Conservation (phyloP, 768 basidiomycete genomes). For the Hortiboletus flavorubellus region DNA sequence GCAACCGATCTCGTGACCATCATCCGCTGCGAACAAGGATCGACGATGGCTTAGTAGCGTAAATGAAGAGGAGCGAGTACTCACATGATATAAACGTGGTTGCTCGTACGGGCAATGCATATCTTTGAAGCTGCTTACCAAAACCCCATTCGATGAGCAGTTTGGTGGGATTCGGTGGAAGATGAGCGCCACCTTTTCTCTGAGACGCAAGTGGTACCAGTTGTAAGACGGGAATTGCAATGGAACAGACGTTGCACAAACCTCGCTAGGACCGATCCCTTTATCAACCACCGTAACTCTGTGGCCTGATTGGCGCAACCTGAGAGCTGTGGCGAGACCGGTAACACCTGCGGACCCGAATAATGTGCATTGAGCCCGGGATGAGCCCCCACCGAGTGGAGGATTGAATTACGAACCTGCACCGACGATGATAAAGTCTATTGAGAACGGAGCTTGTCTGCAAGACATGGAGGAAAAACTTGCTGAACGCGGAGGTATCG, state of each 20-base stretch:
- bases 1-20: constrained; percentile 43
- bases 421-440: constrained; percentile 33
- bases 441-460: constrained; percentile 22
- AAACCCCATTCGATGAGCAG: constrained; percentile 57
- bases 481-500: background rate
- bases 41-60: too few species aligned
- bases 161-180: constrained; percentile 60
- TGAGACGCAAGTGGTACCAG: constrained; percentile 11
- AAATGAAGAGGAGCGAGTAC: background rate
- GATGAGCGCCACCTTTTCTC: constrained; percentile 41
- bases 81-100: constrained; percentile 24
- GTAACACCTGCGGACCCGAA: constrained; percentile 35
- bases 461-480: constrained; percentile 13
- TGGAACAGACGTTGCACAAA: constrained; percentile 14
- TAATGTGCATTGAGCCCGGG: background rate
- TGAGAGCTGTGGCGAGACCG: constrained; percentile 57
- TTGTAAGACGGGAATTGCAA: background rate
- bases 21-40: constrained; percentile 35
- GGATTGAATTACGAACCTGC: constrained; percentile 21
- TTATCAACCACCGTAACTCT: constrained; percentile 55
- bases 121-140: constrained; percentile 38
- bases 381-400: background rate
- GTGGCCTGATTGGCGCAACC: constrained; percentile 58
- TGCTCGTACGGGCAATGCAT: constrained; percentile 28
- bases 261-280: constrained; percentile 41